These are phyloP conservation scores for Solanum pimpinellifolium DNA, from an alignment of 257 asterid genomes.

Conservation along the genomic window DNA sequence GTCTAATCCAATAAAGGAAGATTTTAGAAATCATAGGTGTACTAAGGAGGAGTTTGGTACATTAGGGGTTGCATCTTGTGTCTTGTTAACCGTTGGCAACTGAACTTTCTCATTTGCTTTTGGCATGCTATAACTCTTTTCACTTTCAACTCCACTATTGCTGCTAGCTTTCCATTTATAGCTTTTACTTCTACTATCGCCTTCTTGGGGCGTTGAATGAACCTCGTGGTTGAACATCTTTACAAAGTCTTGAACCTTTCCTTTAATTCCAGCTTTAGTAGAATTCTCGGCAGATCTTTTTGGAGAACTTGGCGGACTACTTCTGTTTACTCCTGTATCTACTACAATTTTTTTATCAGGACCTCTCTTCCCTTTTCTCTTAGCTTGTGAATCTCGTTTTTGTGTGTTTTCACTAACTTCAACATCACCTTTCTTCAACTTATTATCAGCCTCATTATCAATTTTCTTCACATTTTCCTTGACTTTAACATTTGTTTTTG, in stretches of 20 bases:
- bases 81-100: slow-evolving; percentile 11
- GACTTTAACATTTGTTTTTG: background rate
- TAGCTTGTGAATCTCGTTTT: background rate
- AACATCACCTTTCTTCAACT: slow-evolving; percentile 23
- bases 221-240: slow-evolving; percentile 57
- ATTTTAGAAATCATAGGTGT: background rate
- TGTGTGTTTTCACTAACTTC: background rate
- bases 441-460: slow-evolving; percentile 1
- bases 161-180: slow-evolving; percentile 25
- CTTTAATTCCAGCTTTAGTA: slow-evolving; percentile 28
- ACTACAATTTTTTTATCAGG: slow-evolving; percentile 1
- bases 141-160: slow-evolving; percentile 19
- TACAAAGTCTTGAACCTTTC: slow-evolving; percentile 70
- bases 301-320: slow-evolving; percentile 9
- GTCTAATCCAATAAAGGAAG: background rate
- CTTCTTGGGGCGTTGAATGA: slow-evolving; percentile 21
- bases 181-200: slow-evolving; percentile 22
- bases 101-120: slow-evolving; percentile 20
- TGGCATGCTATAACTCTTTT: slow-evolving; percentile 13
- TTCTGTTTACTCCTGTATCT: slow-evolving; percentile 7
- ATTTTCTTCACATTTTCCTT: slow-evolving; percentile 26
- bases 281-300: slow-evolving; percentile 8
- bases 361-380: background rate
- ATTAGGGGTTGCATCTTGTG: slow-evolving; percentile 30
- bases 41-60: slow-evolving; percentile 16